Evolutionary conservation across 306 rosid species (phyloP), one percentile per base, ranked within the genome.

Genomic region (Medicago lupulina): DNA sequence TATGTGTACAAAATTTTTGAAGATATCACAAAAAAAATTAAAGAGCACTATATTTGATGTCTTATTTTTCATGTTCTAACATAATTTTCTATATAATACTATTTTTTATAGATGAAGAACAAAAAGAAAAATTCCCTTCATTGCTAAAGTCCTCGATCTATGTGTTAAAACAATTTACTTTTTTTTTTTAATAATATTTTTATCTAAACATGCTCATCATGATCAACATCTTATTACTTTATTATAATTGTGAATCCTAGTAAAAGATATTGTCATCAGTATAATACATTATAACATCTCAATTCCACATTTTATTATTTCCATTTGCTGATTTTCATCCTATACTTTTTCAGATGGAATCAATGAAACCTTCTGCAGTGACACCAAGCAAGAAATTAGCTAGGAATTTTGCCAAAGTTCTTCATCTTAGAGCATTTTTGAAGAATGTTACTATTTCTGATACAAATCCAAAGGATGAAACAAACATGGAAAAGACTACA

Each of bases 381-480:
- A 85, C 91, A 14, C 90, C 97, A n/a, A 59, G 79, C 8, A 92
- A 86, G 91, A 86, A 78, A 75, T 68, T 92, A 38, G 96, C 83
- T 7, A 88, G 92, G 6, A 75, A 88, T 10, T 83, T 95, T 10
- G 90, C 97, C 0, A 95, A 92, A 81, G 89, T 95, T 89, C 96
- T 95, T 81, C 90, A 92, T 75, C 81, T 90, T 13, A 87, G 86
- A 36, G 81, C 83, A 23, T 25, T 58, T 12, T 23, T 21, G 38
- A 58, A 58, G 38, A 90, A 82, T 75, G 86, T 61, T 58, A 40
- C 51, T 40, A 84, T 84, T 53, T 58, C 85, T 40, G 87, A 81
- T 54, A 63, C 72, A 17, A 70, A 76, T 58, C 70, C 82, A 47
- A 83, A 76, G 50, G 84, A 84, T 36, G 90, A 84, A 50, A 65